These are phyloP conservation scores for Fagopyrum tataricum DNA, from an alignment of 148 eudicot genomes.

Conservation along the genomic window DNA sequence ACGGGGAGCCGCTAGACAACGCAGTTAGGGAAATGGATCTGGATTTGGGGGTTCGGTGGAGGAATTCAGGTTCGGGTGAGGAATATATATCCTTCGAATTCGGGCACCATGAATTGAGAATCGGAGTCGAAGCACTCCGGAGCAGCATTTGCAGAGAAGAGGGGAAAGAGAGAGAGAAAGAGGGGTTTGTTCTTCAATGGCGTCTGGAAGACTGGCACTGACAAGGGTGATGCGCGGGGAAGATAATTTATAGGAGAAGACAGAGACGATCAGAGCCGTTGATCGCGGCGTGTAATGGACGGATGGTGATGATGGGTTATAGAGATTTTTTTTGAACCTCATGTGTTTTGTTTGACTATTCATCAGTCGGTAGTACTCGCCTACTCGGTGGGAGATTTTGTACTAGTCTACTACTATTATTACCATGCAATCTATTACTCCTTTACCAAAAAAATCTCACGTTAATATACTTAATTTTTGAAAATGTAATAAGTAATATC, in stretches of 20 bases:
- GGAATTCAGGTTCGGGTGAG: slow-evolving; percentile 17
- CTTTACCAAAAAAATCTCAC: too few species aligned
- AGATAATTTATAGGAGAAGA: not conserved
- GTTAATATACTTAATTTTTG: too few species aligned
- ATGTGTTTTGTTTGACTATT: not conserved
- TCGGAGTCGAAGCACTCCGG: slow-evolving; percentile 30
- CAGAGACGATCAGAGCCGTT: not conserved
- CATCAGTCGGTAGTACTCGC: too few species aligned
- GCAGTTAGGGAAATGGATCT: slow-evolving; percentile 10
- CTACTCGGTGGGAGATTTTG: not conserved
- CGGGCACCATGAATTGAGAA: slow-evolving; percentile 22
- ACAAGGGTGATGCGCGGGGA: not conserved
- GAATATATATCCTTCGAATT: slow-evolving; percentile 11
- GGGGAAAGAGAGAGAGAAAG: not conserved
- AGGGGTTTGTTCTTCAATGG: slow-evolving; percentile 4
- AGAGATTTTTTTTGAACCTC: not conserved
- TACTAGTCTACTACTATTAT: not conserved
- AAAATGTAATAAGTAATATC: too few species aligned
- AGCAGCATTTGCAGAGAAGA: slow-evolving; percentile 19
- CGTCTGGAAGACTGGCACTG: not conserved
- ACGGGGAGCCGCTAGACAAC: not conserved
- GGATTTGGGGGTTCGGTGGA: slow-evolving; percentile 20
- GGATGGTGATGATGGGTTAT: not conserved
- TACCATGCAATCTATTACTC: not conserved
- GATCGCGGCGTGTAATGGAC: not conserved